A percentile compares a stretch with the other conserved stretches of the same genome.
Evolutionary conservation across 2,329 filamentous ascomycete species (phyloP).

Genomic region (Orbilia blumenaviensis): DNA sequence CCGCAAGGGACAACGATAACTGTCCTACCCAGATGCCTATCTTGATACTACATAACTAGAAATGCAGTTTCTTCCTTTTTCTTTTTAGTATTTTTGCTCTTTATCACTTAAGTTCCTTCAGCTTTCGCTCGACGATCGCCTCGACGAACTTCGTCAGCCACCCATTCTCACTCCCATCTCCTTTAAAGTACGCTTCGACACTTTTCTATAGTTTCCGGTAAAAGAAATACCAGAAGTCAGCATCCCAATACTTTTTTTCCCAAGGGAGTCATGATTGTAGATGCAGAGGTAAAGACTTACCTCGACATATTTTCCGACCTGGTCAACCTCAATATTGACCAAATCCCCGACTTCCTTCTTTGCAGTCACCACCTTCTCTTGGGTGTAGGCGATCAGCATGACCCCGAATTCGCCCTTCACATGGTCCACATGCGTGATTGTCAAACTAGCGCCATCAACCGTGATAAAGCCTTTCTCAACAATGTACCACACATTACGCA

Average conservation of each 20-base stretch:
- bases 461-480: constrained; percentile 97
- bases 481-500: constrained; percentile 79
- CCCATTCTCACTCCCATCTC: constrained; percentile 66
- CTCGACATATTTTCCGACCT: constrained; percentile 72
- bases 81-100: not conserved
- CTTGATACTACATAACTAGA: not conserved
- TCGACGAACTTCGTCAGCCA: constrained; percentile 77
- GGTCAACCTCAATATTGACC: constrained; percentile 93
- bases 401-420: constrained; percentile 83
- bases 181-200: constrained; percentile 56
- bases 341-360: constrained; percentile 79
- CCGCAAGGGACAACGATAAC: too few relatives aligned
- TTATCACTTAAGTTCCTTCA: constrained; percentile 17
- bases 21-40: too few relatives aligned
- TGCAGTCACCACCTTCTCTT: constrained; percentile 86
- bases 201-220: constrained; percentile 54
- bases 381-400: constrained; percentile 97
- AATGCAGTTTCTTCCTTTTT: not conserved
- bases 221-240: not conserved
- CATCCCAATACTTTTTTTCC: not conserved
- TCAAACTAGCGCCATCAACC: constrained; percentile 92
- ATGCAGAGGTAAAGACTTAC: constrained; percentile 20
- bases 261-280: not conserved
- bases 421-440: constrained; percentile 86
- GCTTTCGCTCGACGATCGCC: constrained; percentile 76